Evolutionary conservation across 805 yeast species (phyloP).

Genomic region (Candida endomychidarum): DNA sequence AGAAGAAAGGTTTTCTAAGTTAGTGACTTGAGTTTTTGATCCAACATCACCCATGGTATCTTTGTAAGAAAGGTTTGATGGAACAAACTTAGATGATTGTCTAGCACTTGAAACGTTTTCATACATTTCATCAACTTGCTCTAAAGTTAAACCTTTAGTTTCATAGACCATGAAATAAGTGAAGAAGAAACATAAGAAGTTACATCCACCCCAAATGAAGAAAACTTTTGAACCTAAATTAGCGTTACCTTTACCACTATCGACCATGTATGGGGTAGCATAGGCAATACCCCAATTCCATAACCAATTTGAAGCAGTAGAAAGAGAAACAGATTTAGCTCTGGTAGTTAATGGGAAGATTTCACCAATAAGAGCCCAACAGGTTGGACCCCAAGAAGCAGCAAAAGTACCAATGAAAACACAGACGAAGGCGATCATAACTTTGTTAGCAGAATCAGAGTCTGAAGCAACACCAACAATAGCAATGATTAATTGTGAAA

Average conservation of each 20-base stretch:
- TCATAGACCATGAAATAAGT: conserved; percentile 37
- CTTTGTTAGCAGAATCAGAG: conserved; percentile 29
- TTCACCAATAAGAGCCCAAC: conserved; percentile 40
- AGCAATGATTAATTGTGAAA: conserved; percentile 61
- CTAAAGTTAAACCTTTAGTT: conserved; percentile 42
- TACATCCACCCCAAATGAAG: conserved; percentile 44
- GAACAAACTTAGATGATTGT: conserved; percentile 29
- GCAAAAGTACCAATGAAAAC: conserved; percentile 41
- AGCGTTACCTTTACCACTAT: conserved; percentile 37
- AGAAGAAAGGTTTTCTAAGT: conserved; percentile 2
- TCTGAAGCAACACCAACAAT: conserved; percentile 41
- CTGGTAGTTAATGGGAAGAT: conserved; percentile 37
- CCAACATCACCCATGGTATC: conserved; percentile 5
- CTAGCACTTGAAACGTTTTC: conserved; percentile 32
- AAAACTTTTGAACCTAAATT: conserved; percentile 41
- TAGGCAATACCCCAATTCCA: conserved; percentile 42
- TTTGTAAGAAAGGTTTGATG: conserved; percentile 14
- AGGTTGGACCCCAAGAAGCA: conserved; percentile 42
- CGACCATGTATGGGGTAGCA: conserved; percentile 44
- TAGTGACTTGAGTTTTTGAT: conserved; percentile 6
- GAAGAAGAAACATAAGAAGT: conserved; percentile 33
- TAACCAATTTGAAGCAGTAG: conserved; percentile 43
- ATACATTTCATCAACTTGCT: conserved; percentile 42
- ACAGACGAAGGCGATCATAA: conserved; percentile 38
- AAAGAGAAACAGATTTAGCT: conserved; percentile 39